Percentiles rank a stretch among this genome's conserved stretches.
Evolutionary conservation across 116 monocot genomes (phyloP).

Genomic region (Iris pallida): DNA sequence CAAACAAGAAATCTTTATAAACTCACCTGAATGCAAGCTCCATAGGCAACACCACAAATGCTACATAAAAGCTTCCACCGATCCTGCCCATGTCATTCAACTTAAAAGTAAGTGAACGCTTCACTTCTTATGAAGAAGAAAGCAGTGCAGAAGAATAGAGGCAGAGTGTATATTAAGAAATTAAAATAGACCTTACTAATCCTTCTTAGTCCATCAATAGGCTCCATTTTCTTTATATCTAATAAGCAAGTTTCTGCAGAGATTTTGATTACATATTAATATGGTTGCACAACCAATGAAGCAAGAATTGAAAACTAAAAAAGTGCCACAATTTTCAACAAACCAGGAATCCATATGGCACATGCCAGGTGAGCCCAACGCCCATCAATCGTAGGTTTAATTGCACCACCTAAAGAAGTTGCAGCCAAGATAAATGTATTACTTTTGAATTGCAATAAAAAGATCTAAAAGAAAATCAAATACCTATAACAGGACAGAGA

Average conservation of each 20-base stretch:
- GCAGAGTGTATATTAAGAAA: not conserved
- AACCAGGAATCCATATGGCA: conserved; percentile 99
- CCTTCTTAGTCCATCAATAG: conserved; percentile 88
- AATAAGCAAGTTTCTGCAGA: conserved; percentile 81
- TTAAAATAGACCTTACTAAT: conserved; percentile 69
- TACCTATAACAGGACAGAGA: conserved; percentile 91
- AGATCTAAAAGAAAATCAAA: not conserved
- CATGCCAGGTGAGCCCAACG: conserved; percentile 98
- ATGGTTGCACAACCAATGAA: not conserved
- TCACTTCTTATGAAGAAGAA: not conserved
- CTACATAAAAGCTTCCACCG: conserved; percentile 97
- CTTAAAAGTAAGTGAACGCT: not conserved
- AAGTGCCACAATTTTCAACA: conserved; percentile 15
- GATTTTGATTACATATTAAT: conserved; percentile 7
- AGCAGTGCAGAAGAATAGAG: not conserved
- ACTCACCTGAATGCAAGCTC: conserved; percentile 94
- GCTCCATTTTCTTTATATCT: conserved; percentile 98
- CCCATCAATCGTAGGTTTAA: conserved; percentile 98
- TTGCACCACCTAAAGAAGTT: conserved; percentile 72
- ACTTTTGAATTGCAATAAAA: not conserved
- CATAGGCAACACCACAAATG: conserved; percentile 94
- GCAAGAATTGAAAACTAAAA: conserved; percentile 3
- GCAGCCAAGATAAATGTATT: not conserved
- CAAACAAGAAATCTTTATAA: not conserved
- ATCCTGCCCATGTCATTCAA: conserved; percentile 48